Evolutionary conservation across 2,329 filamentous ascomycete genomes (phyloP).

Genomic region (Fusarium equiseti): DNA sequence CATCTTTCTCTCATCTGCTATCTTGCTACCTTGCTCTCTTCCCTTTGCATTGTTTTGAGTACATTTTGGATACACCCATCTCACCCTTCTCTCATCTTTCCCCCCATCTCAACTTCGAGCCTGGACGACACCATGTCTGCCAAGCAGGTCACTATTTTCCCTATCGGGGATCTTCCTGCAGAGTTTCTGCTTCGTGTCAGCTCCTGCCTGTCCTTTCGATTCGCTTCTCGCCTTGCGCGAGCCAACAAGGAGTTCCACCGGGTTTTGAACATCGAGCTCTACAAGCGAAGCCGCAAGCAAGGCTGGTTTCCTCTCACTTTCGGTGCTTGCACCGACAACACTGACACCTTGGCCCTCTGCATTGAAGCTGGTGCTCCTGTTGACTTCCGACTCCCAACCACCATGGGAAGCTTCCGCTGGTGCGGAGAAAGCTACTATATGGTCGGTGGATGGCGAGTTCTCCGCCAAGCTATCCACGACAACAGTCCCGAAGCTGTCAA

Average conservation of each 20-base stretch:
- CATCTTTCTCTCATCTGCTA: too few relatives aligned
- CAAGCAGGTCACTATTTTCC: not conserved
- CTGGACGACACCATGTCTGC: not conserved
- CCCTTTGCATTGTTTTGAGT: too few relatives aligned
- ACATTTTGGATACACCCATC: not conserved
- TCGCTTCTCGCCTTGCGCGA: not conserved
- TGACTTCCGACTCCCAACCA: not conserved
- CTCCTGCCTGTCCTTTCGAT: not conserved
- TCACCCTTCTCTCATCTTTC: not conserved
- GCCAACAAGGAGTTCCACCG: not conserved
- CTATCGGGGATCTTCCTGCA: not conserved
- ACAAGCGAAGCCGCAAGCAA: not conserved
- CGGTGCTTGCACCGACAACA: not conserved
- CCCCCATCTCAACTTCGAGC: too few relatives aligned
- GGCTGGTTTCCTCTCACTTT: not conserved
- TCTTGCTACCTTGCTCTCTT: too few relatives aligned
- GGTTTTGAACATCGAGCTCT: not conserved
- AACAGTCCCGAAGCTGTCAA: not conserved
- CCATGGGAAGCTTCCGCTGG: not conserved
- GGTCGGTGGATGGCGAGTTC: not conserved
- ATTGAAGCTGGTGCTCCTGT: not conserved
- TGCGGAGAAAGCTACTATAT: not conserved
- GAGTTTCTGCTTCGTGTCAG: not conserved
- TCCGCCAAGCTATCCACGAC: not conserved
- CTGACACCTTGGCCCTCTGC: not conserved